Percentiles rank a stretch among this genome's conserved stretches.
phyloP scores from a whole-genome alignment of 345 rosid genomes.

The Populus pruinosa region DNA sequence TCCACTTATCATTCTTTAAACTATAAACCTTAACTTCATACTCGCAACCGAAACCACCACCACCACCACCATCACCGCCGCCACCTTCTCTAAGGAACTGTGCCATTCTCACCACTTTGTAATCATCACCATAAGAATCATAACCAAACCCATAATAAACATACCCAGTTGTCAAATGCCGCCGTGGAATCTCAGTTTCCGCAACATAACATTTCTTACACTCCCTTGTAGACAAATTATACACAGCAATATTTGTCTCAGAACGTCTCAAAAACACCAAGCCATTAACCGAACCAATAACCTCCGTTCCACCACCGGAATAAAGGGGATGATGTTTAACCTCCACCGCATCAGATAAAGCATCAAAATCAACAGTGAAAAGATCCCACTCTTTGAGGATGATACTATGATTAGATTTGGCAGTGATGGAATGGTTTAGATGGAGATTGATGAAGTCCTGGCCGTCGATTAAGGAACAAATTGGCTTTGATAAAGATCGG shows the following conservation, averaged over 20 bases:
- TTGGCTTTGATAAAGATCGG: slow-evolving; percentile 28
- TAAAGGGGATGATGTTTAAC: slow-evolving; percentile 31
- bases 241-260: slow-evolving; percentile 28
- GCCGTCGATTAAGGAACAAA: slow-evolving; percentile 26
- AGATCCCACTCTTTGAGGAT: slow-evolving; percentile 27
- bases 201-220: slow-evolving; percentile 19
- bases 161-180: slow-evolving; percentile 14
- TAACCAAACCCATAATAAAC: slow-evolving; percentile 44
- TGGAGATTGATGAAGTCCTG: slow-evolving; percentile 24
- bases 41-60: slow-evolving; percentile 1
- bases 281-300: slow-evolving; percentile 41
- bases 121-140: slow-evolving; percentile 31
- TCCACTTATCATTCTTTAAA: slow-evolving; percentile 37
- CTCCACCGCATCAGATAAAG: slow-evolving; percentile 9
- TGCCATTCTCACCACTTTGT: slow-evolving; percentile 35
- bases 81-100: slow-evolving; percentile 20
- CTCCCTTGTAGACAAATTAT: slow-evolving; percentile 35
- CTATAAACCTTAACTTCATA: slow-evolving; percentile 39
- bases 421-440: slow-evolving; percentile 23
- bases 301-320: slow-evolving; percentile 28
- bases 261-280: slow-evolving; percentile 33
- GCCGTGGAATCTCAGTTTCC: slow-evolving; percentile 12
- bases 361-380: slow-evolving; percentile 24
- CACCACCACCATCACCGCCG: not conserved
- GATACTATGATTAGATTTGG: slow-evolving; percentile 22